Evolutionary conservation across 2,329 filamentous ascomycete species (phyloP).

Genomic region (Ascochyta koolunga): DNA sequence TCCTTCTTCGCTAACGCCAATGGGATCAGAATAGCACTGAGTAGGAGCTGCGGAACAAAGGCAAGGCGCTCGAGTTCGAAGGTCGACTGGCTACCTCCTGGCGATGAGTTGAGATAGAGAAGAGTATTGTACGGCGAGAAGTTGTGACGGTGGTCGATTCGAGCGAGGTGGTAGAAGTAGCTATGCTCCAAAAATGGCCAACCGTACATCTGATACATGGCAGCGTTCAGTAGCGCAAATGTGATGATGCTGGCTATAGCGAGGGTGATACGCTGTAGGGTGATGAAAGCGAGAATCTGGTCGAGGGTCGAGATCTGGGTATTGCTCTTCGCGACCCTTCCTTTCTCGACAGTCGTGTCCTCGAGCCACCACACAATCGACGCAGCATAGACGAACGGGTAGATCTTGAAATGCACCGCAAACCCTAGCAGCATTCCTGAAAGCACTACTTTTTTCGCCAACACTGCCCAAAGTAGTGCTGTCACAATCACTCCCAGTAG

Average conservation of each 20-base stretch:
- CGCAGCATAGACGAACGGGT: conserved; percentile 92
- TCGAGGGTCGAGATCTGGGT: conserved; percentile 27
- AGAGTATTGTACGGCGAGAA: conserved; percentile 96
- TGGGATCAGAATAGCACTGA: conserved; percentile 79
- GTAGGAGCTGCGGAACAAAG: conserved; percentile 84
- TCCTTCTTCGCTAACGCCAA: conserved; percentile 79
- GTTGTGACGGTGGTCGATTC: conserved; percentile 96
- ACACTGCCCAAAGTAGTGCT: conserved; percentile 80
- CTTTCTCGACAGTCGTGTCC: conserved; percentile 47
- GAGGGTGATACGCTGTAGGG: conserved; percentile 59
- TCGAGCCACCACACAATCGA: conserved; percentile 84
- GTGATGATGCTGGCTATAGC: conserved; percentile 70
- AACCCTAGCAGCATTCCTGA: conserved; percentile 80
- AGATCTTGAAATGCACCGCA: conserved; percentile 97
- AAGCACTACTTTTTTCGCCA: conserved; percentile 65
- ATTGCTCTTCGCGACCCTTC: conserved; percentile 2
- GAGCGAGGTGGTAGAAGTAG: conserved; percentile 88
- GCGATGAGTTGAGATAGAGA: conserved; percentile 82
- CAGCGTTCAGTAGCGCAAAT: conserved; percentile 74
- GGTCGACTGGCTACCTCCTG: conserved; percentile 20
- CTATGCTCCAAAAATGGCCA: conserved; percentile 84
- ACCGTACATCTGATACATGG: conserved; percentile 81
- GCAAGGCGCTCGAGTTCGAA: conserved; percentile 76
- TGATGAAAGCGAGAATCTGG: conserved; percentile 36
- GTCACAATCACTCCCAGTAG: conserved; percentile 84